phyloP scores from a whole-genome alignment of 108 stramenopile genomes.

The Fistulifera solaris region DNA sequence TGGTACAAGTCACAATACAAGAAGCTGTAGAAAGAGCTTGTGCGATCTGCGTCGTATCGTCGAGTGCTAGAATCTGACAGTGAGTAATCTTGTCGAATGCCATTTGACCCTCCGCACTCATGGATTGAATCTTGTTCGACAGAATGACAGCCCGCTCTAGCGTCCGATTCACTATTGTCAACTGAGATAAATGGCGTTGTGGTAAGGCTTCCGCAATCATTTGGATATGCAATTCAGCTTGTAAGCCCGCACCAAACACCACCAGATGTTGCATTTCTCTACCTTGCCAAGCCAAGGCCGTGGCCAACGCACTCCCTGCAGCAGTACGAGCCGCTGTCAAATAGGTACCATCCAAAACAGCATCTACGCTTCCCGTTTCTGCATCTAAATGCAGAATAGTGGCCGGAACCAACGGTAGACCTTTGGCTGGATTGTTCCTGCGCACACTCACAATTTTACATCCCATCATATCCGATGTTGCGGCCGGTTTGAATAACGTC shows the following conservation, averaged over 20 bases:
- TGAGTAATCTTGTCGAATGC: background rate
- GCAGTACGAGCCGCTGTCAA: conserved; percentile 75
- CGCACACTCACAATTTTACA: conserved; percentile 62
- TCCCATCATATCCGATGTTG: conserved; percentile 39
- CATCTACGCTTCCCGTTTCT: conserved; percentile 52
- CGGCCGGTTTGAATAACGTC: conserved; percentile 79
- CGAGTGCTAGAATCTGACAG: conserved; percentile 21
- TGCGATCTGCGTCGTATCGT: conserved; percentile 20
- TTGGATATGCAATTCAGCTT: conserved; percentile 66
- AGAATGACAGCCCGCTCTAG: conserved; percentile 40
- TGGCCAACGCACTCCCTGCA: conserved; percentile 66
- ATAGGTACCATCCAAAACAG: conserved; percentile 64
- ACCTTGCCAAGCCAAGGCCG: conserved; percentile 24
- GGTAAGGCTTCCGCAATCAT: conserved; percentile 40
- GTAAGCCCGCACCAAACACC: conserved; percentile 74
- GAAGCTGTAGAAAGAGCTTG: conserved; percentile 32
- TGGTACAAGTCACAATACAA: conserved; percentile 52
- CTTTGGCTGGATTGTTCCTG: conserved; percentile 43
- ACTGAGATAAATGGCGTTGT: conserved; percentile 5
- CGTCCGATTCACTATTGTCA: conserved; percentile 67
- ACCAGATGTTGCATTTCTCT: conserved; percentile 27
- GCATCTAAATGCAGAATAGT: conserved; percentile 60
- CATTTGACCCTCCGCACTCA: background rate
- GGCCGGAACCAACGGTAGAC: conserved; percentile 58
- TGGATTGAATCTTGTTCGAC: background rate